Evolutionary conservation across 2,329 filamentous ascomycete genomes (phyloP).

Genomic region (Fusarium humuli): DNA sequence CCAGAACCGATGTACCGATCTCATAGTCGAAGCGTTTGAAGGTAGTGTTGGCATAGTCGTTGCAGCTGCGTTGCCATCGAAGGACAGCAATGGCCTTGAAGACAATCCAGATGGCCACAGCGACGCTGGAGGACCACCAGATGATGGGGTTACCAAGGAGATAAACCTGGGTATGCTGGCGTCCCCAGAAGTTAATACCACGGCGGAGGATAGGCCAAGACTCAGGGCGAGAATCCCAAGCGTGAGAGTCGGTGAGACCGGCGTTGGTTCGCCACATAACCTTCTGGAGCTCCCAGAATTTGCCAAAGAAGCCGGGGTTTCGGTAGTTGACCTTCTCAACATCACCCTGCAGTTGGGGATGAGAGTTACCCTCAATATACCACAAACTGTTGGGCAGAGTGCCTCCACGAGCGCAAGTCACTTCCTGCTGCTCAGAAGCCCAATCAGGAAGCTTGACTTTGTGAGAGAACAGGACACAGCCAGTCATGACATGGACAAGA

Average conservation of each 20-base stretch:
- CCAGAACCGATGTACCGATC: conserved; percentile 87
- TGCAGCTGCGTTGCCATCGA: conserved; percentile 93
- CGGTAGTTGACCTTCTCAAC: conserved; percentile 97
- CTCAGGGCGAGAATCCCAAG: conserved; percentile 94
- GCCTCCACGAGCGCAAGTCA: conserved; percentile 93
- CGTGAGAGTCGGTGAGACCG: conserved; percentile 93
- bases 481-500: conserved; percentile 95
- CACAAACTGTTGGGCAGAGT: conserved; percentile 96
- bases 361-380: conserved; percentile 93
- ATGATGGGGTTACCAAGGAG: conserved; percentile 94
- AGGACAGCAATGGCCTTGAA: conserved; percentile 92
- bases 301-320: conserved; percentile 94
- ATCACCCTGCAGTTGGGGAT: conserved; percentile 77
- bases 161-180: conserved; percentile 93
- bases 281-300: conserved; percentile 96
- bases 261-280: conserved; percentile 99
- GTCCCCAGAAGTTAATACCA: conserved; percentile 99
- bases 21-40: conserved; percentile 99
- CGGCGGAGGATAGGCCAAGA: conserved; percentile 93
- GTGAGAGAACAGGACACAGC: conserved; percentile 95
- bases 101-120: conserved; percentile 78
- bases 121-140: conserved; percentile 89
- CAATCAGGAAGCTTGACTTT: conserved; percentile 99
- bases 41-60: conserved; percentile 81
- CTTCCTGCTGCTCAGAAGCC: conserved; percentile 98